These are phyloP conservation scores for Diospyros kaki DNA, from an alignment of 148 eudicot species.

Conservation along the genomic window DNA sequence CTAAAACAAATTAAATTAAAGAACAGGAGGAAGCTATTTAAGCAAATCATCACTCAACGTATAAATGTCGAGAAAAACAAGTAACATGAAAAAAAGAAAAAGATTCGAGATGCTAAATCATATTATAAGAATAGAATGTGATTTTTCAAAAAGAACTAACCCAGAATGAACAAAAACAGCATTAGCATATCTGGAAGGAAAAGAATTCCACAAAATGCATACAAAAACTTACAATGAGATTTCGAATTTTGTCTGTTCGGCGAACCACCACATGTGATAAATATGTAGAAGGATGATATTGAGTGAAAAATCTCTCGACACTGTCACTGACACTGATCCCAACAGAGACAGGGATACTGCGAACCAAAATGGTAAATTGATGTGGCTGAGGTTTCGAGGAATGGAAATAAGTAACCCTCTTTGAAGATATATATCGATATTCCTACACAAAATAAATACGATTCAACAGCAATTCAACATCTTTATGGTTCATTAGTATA, in stretches of 20 bases:
- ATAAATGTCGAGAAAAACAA: neutral
- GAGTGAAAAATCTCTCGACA: constrained; percentile 64
- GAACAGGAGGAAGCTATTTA: neutral
- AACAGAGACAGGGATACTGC: constrained; percentile 60
- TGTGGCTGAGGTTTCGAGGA: constrained; percentile 75
- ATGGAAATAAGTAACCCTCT: constrained; percentile 56
- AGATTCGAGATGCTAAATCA: neutral
- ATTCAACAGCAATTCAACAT: neutral
- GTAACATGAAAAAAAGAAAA: constrained; percentile 4
- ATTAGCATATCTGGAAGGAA: neutral
- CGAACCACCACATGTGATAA: constrained; percentile 69
- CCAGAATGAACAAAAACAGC: neutral
- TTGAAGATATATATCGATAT: constrained; percentile 51
- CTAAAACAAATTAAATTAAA: neutral
- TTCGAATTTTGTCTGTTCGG: constrained; percentile 62
- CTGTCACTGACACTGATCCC: constrained; percentile 58
- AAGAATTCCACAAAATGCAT: neutral
- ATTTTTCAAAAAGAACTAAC: neutral
- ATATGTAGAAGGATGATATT: constrained; percentile 75
- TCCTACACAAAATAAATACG: constrained; percentile 49
- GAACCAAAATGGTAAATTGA: constrained; percentile 78
- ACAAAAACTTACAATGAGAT: constrained; percentile 55
- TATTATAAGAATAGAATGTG: neutral
- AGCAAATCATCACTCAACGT: neutral
- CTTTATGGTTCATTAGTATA: neutral